Evolutionary conservation across 139 green algal species (phyloP).

Genomic region (Ostreobium quekettii): DNA sequence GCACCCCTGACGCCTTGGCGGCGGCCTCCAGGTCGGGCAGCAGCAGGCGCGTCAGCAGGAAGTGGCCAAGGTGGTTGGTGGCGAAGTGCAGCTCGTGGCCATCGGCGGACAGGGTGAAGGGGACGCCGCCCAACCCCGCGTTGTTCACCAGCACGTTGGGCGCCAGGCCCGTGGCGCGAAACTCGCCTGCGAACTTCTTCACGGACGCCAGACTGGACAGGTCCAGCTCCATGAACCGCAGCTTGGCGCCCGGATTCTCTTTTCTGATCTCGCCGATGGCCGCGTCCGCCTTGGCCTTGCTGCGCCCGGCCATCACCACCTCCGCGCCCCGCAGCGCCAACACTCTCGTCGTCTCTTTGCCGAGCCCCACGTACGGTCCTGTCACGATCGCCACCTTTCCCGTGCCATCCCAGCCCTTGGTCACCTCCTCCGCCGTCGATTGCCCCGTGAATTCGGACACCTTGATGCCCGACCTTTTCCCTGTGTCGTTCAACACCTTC

Average conservation of each 20-base stretch:
- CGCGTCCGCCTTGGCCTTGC: constrained; percentile 31
- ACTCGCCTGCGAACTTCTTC: constrained; percentile 28
- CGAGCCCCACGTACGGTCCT: constrained; percentile 53
- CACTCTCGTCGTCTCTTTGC: constrained; percentile 36
- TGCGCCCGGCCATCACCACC: constrained; percentile 58
- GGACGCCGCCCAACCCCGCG: constrained; percentile 23
- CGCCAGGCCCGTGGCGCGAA: constrained; percentile 17
- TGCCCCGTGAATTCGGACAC: too few relatives aligned
- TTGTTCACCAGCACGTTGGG: constrained; percentile 67
- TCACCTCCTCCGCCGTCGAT: constrained; percentile 1
- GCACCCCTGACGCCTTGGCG: too few relatives aligned
- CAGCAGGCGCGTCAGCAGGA: constrained; percentile 58
- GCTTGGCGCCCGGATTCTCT: neutral
- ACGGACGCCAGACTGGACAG: constrained; percentile 44
- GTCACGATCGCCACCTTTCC: constrained; percentile 50
- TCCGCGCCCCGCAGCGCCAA: constrained; percentile 37
- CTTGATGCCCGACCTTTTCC: too few relatives aligned
- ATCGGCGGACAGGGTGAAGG: constrained; percentile 33
- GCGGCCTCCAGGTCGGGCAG: constrained; percentile 45
- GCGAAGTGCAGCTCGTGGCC: constrained; percentile 64
- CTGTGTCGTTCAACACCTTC: too few relatives aligned
- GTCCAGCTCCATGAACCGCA: constrained; percentile 28
- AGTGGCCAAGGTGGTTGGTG: constrained; percentile 70
- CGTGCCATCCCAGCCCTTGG: neutral
- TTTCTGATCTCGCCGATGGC: constrained; percentile 20